Evolutionary conservation across 352 stramenopile species (phyloP).

Genomic region (Pythium brachiatum): DNA sequence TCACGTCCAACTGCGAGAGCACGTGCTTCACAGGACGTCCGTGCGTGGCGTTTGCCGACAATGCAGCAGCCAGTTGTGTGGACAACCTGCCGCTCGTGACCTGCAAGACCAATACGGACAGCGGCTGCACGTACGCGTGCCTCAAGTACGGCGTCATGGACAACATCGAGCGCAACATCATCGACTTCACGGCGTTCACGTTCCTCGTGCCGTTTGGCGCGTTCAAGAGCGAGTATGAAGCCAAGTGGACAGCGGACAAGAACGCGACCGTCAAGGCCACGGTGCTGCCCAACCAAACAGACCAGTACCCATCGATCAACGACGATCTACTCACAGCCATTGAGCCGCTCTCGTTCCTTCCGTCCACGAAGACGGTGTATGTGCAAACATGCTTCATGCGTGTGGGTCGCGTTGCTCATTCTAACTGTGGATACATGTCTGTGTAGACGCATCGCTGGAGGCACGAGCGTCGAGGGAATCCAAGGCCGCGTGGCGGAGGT

Average conservation of each 20-base stretch:
- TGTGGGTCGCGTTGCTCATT: neutral
- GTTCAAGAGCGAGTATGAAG: constrained; percentile 42
- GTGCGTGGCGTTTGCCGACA: constrained; percentile 45
- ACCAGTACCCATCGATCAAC: constrained; percentile 15
- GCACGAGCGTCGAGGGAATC: constrained; percentile 39
- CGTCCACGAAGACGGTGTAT: constrained; percentile 24
- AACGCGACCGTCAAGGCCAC: constrained; percentile 15
- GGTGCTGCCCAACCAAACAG: constrained; percentile 13
- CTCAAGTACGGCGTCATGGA: constrained; percentile 42
- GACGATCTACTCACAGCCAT: constrained; percentile 17
- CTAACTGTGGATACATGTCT: neutral
- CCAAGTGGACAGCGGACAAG: constrained; percentile 31
- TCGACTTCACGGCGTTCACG: constrained; percentile 46
- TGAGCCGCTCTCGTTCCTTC: constrained; percentile 23
- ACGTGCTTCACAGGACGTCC: constrained; percentile 50
- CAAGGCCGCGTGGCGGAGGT: constrained; percentile 45
- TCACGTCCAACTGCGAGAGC: constrained; percentile 50
- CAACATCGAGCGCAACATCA: constrained; percentile 39
- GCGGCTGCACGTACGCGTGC: constrained; percentile 48
- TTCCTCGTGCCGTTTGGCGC: constrained; percentile 61
- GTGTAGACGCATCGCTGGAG: constrained; percentile 45
- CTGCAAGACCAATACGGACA: constrained; percentile 13
- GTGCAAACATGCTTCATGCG: constrained; percentile 1
- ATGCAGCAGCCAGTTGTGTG: neutral
- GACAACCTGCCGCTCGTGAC: neutral